Evolutionary conservation across 2,329 filamentous ascomycete species (phyloP).

Genomic region (Neonectria neomacrospora): DNA sequence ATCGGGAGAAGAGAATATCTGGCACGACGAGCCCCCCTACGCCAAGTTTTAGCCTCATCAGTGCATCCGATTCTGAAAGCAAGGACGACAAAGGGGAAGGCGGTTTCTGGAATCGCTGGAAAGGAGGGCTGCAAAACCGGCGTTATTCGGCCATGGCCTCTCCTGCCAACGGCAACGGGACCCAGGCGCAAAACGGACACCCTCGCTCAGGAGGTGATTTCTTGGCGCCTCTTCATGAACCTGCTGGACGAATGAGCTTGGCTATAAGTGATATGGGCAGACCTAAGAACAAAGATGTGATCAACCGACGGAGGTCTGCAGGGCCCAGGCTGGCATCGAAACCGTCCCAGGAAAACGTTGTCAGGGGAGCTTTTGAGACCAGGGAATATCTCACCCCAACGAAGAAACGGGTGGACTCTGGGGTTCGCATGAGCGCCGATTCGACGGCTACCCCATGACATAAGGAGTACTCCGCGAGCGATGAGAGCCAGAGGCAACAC

Average conservation of each 20-base stretch:
- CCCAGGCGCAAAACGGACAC: slow-evolving; percentile 47
- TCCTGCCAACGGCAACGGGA: slow-evolving; percentile 33
- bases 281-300: slow-evolving; percentile 41
- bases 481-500: slow-evolving; percentile 18
- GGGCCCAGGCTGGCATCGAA: slow-evolving; percentile 39
- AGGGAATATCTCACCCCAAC: slow-evolving; percentile 32
- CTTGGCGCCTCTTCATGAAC: slow-evolving; percentile 49
- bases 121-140: slow-evolving; percentile 52
- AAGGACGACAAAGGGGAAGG: slow-evolving; percentile 56
- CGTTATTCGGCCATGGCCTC: slow-evolving; percentile 45
- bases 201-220: slow-evolving; percentile 44
- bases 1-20: slow-evolving; percentile 40
- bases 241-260: slow-evolving; percentile 47
- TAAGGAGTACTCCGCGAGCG: slow-evolving; percentile 18
- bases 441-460: slow-evolving; percentile 36
- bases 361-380: slow-evolving; percentile 33
- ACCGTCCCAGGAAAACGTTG: slow-evolving; percentile 37
- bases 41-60: slow-evolving; percentile 65
- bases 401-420: slow-evolving; percentile 50
- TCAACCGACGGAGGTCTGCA: slow-evolving; percentile 46
- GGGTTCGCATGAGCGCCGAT: slow-evolving; percentile 47
- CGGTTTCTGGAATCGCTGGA: slow-evolving; percentile 70
- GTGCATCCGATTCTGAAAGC: slow-evolving; percentile 48
- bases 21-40: slow-evolving; percentile 57
- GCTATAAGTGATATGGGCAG: slow-evolving; percentile 44